Evolutionary conservation across 2,329 filamentous ascomycete genomes (phyloP).

Genomic region (Paracoccidioides brasiliensis): DNA sequence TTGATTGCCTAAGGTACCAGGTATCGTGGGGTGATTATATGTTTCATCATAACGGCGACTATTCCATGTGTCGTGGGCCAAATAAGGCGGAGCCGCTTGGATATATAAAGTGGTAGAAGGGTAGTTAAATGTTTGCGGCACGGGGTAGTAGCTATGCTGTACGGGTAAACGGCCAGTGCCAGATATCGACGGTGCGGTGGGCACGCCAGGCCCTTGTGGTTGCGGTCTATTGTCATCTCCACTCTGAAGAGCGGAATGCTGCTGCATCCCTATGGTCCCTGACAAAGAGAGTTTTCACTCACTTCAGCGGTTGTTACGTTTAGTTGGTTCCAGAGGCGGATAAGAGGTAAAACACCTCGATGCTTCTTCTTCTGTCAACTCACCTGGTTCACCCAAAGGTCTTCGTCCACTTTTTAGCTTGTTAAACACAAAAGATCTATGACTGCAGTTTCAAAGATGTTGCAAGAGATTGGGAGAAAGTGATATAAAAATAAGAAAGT

Average conservation of each 20-base stretch:
- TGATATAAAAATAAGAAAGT: not conserved
- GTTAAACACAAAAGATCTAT: too few relatives aligned
- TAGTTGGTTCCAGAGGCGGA: not conserved
- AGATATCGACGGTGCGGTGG: not conserved
- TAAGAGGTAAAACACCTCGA: not conserved
- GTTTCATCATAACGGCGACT: not conserved
- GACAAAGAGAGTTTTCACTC: not conserved
- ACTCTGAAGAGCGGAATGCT: not conserved
- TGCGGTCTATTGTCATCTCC: not conserved
- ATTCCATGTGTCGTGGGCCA: not conserved
- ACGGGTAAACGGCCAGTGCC: not conserved
- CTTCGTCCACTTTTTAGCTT: not conserved
- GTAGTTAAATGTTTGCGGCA: not conserved
- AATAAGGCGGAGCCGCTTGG: not conserved
- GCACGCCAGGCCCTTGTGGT: too few relatives aligned
- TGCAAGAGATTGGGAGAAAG: not conserved
- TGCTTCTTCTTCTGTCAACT: not conserved
- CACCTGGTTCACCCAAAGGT: not conserved
- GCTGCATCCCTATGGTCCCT: not conserved
- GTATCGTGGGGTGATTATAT: not conserved
- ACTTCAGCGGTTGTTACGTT: not conserved
- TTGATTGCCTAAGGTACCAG: not conserved
- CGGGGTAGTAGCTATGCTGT: not conserved
- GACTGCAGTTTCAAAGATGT: not conserved
- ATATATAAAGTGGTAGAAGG: not conserved